phyloP scores from a whole-genome alignment of 495 filamentous ascomycete genomes.

The Aspergillus saccharolyticus region DNA sequence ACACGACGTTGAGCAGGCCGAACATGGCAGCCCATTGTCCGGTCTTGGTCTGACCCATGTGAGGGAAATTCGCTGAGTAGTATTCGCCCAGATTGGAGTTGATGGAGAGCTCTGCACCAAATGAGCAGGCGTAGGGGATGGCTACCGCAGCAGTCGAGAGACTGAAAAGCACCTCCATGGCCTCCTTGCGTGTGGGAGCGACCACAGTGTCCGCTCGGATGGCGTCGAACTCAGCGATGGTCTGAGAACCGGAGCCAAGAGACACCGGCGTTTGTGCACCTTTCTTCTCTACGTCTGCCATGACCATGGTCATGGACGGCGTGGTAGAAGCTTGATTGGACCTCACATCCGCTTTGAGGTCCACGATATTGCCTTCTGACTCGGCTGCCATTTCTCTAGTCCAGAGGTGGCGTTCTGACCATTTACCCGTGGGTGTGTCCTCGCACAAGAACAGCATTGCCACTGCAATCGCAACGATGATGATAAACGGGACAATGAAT shows the following conservation, averaged over 20 bases:
- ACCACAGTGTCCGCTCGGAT: conserved; percentile 55
- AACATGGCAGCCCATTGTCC: conserved; percentile 87
- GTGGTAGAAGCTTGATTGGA: conserved; percentile 28
- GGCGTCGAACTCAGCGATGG: conserved; percentile 51
- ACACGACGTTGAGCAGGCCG: conserved; percentile 77
- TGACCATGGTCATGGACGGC: conserved; percentile 39
- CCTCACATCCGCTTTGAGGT: conserved; percentile 41
- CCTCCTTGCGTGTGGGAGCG: conserved; percentile 59
- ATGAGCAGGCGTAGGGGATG: conserved; percentile 76
- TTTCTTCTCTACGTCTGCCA: conserved; percentile 39
- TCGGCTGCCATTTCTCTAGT: conserved; percentile 17
- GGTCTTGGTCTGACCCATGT: conserved; percentile 65
- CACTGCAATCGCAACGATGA: conserved; percentile 61
- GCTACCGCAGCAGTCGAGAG: conserved; percentile 63
- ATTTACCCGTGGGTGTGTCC: conserved; percentile 82
- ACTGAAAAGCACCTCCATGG: conserved; percentile 53
- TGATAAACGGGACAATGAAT: conserved; percentile 78
- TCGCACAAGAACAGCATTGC: conserved; percentile 67
- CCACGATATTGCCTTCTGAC: conserved; percentile 40
- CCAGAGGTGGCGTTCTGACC: conserved; percentile 64
- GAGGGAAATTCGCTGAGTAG: conserved; percentile 72
- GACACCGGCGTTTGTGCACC: conserved; percentile 27
- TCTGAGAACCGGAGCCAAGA: conserved; percentile 46
- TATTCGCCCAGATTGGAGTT: conserved; percentile 77
- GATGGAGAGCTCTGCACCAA: conserved; percentile 80